These are phyloP conservation scores for Acacia crassicarpa DNA, from an alignment of 306 rosid species.

Conservation along the genomic window DNA sequence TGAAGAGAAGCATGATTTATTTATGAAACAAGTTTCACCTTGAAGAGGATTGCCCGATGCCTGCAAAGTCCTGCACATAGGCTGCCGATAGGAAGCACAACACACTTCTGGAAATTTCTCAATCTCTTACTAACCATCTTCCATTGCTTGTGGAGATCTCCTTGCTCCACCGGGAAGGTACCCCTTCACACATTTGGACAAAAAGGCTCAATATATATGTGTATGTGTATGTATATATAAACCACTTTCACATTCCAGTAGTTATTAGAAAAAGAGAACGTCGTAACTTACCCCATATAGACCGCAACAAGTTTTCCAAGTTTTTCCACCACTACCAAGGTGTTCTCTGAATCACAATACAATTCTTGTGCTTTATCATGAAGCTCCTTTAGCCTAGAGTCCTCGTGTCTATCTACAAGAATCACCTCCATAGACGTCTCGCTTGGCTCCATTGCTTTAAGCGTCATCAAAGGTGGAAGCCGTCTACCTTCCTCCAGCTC, in stretches of 20 bases:
- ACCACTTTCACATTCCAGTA: not conserved
- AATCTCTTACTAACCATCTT: constrained; percentile 76
- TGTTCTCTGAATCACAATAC: constrained; percentile 68
- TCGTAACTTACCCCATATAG: constrained; percentile 76
- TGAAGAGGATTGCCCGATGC: constrained; percentile 98
- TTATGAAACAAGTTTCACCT: constrained; percentile 49
- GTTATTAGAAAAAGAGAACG: not conserved
- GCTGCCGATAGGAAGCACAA: constrained; percentile 87
- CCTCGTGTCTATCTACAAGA: constrained; percentile 69
- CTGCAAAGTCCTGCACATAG: constrained; percentile 89
- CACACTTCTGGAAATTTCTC: constrained; percentile 76
- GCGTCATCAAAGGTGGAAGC: constrained; percentile 69
- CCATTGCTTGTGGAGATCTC: constrained; percentile 83
- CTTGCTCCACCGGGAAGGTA: constrained; percentile 75
- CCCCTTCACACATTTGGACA: constrained; percentile 56
- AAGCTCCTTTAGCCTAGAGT: constrained; percentile 79
- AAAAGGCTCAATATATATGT: not conserved
- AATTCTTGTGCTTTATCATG: constrained; percentile 85
- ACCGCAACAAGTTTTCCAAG: constrained; percentile 93
- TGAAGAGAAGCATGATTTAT: not conserved
- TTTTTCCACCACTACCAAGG: constrained; percentile 71
- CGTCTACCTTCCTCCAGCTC: constrained; percentile 62
- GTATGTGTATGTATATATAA: not conserved
- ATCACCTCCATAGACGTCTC: constrained; percentile 89
- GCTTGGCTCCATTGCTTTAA: constrained; percentile 60